Percentiles rank a stretch among this genome's conserved stretches.
Evolutionary conservation across 441 rosid species (phyloP).

Genomic region (Sinapis alba): DNA sequence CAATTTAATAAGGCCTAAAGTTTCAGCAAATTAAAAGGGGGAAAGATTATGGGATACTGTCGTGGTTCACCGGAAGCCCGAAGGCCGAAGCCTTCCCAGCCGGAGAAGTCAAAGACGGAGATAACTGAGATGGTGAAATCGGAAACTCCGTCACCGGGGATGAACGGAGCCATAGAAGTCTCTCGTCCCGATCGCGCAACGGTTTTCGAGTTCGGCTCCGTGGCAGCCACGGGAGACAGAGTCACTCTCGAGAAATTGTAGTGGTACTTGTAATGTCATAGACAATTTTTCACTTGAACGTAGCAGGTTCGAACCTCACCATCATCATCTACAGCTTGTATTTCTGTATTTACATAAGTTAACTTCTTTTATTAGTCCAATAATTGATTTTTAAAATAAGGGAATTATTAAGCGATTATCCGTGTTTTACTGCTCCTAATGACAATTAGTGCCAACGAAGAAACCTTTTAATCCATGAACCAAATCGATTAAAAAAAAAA

Average conservation of each 20-base stretch:
- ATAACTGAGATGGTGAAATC: slow-evolving; percentile 29
- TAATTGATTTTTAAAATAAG: background rate
- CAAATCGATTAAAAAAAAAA: background rate
- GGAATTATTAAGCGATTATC: slow-evolving; percentile 24
- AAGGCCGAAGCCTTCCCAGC: slow-evolving; percentile 49
- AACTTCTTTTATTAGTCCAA: background rate
- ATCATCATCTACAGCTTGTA: background rate
- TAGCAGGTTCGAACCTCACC: background rate
- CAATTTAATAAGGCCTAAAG: background rate
- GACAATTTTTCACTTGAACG: slow-evolving; percentile 1
- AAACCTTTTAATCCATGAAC: background rate
- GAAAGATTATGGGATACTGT: slow-evolving; percentile 69
- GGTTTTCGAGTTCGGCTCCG: slow-evolving; percentile 89
- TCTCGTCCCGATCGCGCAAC: slow-evolving; percentile 75
- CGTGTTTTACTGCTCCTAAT: slow-evolving; percentile 38
- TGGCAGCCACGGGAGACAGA: slow-evolving; percentile 73
- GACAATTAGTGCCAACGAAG: slow-evolving; percentile 22
- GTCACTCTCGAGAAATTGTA: slow-evolving; percentile 55
- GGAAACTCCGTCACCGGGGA: slow-evolving; percentile 51
- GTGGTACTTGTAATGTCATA: slow-evolving; percentile 28
- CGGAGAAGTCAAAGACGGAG: slow-evolving; percentile 32
- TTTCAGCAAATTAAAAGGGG: slow-evolving; percentile 3
- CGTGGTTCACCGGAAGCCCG: slow-evolving; percentile 77
- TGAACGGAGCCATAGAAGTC: slow-evolving; percentile 91
- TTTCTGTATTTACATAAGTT: background rate